phyloP scores from a whole-genome alignment of 2,329 filamentous ascomycete species.

The Claviceps sp. region DNA sequence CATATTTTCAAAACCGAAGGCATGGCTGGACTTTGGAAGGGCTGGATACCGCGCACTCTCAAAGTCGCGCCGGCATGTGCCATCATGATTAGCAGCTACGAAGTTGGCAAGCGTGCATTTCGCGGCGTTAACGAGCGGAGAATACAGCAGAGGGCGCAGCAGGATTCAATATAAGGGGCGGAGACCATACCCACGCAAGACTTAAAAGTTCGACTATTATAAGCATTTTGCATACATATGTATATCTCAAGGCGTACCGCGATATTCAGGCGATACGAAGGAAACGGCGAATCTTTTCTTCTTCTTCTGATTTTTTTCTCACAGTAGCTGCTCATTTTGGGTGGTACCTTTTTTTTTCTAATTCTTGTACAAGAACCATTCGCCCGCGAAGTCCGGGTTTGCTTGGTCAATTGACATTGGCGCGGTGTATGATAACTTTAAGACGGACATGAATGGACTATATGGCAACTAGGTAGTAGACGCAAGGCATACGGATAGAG shows the following conservation, averaged over 20 bases:
- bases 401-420: too few species aligned
- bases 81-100: slow-evolving; percentile 98
- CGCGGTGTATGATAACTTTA: too few species aligned
- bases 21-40: slow-evolving; percentile 66
- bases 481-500: too few species aligned
- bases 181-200: background rate
- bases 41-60: slow-evolving; percentile 81
- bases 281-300: background rate
- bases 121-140: slow-evolving; percentile 52
- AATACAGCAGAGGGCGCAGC: slow-evolving; percentile 1
- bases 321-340: background rate
- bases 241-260: background rate
- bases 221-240: background rate
- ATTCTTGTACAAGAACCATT: too few species aligned
- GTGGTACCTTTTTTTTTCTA: background rate
- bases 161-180: background rate
- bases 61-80: slow-evolving; percentile 95
- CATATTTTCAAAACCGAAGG: slow-evolving; percentile 88
- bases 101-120: slow-evolving; percentile 85
- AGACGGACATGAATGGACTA: too few species aligned
- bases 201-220: too few species aligned
- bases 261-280: background rate
- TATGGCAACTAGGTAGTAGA: too few species aligned
- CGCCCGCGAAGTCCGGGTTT: too few species aligned
- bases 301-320: background rate